These are phyloP conservation scores for Polyplosphaeria fusca DNA, from an alignment of 495 filamentous ascomycete genomes.

Conservation along the genomic window DNA sequence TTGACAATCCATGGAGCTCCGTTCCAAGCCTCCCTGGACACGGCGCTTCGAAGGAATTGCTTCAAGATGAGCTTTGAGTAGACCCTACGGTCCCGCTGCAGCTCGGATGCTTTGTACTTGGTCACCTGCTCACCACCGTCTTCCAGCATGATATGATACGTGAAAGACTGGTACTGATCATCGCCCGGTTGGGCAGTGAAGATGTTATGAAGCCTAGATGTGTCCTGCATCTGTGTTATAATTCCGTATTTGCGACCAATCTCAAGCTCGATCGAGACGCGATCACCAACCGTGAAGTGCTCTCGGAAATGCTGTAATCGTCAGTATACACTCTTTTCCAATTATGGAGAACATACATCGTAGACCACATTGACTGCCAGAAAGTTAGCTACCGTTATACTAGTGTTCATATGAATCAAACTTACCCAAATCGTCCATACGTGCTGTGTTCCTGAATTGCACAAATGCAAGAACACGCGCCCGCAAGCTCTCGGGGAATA, in stretches of 20 bases:
- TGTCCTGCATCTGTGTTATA: slow-evolving; percentile 59
- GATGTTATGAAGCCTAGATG: slow-evolving; percentile 17
- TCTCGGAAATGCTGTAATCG: slow-evolving; percentile 74
- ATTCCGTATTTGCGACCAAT: slow-evolving; percentile 71
- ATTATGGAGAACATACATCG: slow-evolving; percentile 48
- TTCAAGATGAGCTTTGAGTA: slow-evolving; percentile 95
- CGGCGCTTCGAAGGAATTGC: slow-evolving; percentile 91
- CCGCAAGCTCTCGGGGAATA: slow-evolving; percentile 87
- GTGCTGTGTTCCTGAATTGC: slow-evolving; percentile 85
- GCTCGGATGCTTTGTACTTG: slow-evolving; percentile 21
- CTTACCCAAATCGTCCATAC: slow-evolving; percentile 85
- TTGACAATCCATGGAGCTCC: slow-evolving; percentile 97
- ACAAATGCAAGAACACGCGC: slow-evolving; percentile 85
- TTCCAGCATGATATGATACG: slow-evolving; percentile 23
- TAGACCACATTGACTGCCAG: slow-evolving; percentile 63
- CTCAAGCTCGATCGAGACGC: slow-evolving; percentile 67
- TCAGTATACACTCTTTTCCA: background rate
- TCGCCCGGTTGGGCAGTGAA: slow-evolving; percentile 7
- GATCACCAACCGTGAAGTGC: slow-evolving; percentile 91
- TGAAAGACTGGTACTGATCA: slow-evolving; percentile 19
- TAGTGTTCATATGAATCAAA: background rate
- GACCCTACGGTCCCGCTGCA: slow-evolving; percentile 82
- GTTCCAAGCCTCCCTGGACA: slow-evolving; percentile 85
- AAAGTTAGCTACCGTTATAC: slow-evolving; percentile 25
- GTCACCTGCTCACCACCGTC: slow-evolving; percentile 16